phyloP scores from a whole-genome alignment of 2,329 filamentous ascomycete species.

The Amesomyces nigricolor region DNA sequence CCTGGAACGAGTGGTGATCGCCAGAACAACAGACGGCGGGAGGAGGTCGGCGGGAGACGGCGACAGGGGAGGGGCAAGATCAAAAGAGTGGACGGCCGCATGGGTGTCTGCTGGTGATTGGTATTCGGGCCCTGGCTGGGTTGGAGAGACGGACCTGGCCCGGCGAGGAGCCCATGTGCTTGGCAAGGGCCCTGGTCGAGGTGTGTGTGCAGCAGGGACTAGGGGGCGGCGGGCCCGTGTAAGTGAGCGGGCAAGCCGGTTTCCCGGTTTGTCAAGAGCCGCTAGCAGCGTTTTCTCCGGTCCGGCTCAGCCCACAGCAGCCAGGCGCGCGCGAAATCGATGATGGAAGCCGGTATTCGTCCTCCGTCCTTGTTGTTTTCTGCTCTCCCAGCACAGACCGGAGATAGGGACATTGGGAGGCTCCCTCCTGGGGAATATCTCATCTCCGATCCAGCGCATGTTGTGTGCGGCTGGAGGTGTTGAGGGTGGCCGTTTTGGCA shows the following conservation, averaged over 20 bases:
- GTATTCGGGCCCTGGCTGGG: conserved; percentile 9
- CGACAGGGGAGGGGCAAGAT: conserved; percentile 17
- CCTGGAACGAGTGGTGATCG: conserved; percentile 14
- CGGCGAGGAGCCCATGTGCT: conserved; percentile 15
- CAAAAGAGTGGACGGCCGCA: conserved; percentile 18
- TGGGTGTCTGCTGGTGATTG: conserved; percentile 18
- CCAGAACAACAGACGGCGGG: not conserved
- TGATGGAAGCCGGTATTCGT: too few relatives aligned
- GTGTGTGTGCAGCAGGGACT: conserved; percentile 13
- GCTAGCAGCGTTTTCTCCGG: not conserved
- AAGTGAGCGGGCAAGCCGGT: conserved; percentile 18
- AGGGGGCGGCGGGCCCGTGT: conserved; percentile 16
- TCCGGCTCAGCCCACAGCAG: too few relatives aligned
- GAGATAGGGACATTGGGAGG: too few relatives aligned
- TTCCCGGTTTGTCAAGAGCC: conserved; percentile 14
- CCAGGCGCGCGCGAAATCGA: too few relatives aligned
- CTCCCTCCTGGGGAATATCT: not conserved
- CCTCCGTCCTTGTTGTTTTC: too few relatives aligned
- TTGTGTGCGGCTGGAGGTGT: conserved; percentile 3
- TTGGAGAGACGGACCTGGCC: not conserved
- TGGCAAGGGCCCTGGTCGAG: conserved; percentile 14
- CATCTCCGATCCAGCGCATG: conserved; percentile 5
- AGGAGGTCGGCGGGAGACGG: not conserved
- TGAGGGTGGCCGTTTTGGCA: not conserved
- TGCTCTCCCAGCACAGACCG: too few relatives aligned